Percentiles rank a stretch among this genome's conserved stretches.
Evolutionary conservation across 2,329 filamentous ascomycete species (phyloP).

Genomic region (Fusarium brachygibbosum): DNA sequence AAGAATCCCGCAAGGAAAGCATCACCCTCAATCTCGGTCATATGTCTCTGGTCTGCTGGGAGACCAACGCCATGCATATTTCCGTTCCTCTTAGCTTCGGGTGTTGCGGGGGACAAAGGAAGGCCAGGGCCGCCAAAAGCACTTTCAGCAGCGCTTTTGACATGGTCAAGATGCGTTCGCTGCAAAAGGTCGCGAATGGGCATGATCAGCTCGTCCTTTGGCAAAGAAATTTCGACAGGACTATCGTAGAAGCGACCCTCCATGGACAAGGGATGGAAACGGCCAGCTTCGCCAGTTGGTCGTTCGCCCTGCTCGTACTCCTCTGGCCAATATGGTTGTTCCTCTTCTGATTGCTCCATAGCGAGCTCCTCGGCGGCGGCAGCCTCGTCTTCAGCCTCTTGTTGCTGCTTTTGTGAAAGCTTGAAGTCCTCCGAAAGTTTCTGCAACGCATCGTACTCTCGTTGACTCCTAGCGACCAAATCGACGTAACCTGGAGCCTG

Average conservation of each 20-base stretch:
- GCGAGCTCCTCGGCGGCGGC: constrained; percentile 56
- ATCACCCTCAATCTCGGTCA: constrained; percentile 83
- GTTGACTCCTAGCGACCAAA: constrained; percentile 65
- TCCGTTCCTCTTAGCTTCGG: constrained; percentile 66
- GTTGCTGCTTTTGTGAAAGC: constrained; percentile 55
- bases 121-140: constrained; percentile 82
- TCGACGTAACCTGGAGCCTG: constrained; percentile 59
- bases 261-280: constrained; percentile 80
- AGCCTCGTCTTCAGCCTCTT: constrained; percentile 46
- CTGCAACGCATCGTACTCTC: constrained; percentile 67
- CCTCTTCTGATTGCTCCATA: constrained; percentile 48
- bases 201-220: constrained; percentile 74
- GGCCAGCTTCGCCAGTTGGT: constrained; percentile 54
- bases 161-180: constrained; percentile 78
- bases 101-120: constrained; percentile 82
- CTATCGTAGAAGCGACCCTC: constrained; percentile 80
- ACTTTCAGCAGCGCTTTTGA: constrained; percentile 77
- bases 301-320: constrained; percentile 53
- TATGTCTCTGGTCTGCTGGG: constrained; percentile 72
- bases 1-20: constrained; percentile 77
- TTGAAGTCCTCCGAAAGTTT: constrained; percentile 71
- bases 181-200: constrained; percentile 79
- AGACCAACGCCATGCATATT: constrained; percentile 76
- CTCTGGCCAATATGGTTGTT: constrained; percentile 50
- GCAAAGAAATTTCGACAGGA: constrained; percentile 81